Base-by-base conservation (phyloP, 768 basidiomycete genomes). In the Kwoniella dendrophila region DNA sequence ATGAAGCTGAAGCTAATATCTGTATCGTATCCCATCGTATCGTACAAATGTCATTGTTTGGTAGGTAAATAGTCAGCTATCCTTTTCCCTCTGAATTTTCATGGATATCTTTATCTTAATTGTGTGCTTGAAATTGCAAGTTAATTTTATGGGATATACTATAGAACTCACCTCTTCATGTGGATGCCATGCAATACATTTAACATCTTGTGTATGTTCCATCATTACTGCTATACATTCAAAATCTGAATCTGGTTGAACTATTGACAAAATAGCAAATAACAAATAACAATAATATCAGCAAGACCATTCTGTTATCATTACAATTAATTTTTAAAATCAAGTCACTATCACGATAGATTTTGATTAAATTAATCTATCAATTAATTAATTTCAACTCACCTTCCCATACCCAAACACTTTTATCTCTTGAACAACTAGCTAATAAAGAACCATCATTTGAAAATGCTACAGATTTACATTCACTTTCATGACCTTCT, bases 371-470 rank as follows among this genome's bases (percentile, higher is more conserved):
- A n/a, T n/a, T n/a, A n/a, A n/a, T n/a, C n/a, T n/a, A n/a, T n/a
- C n/a, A n/a, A n/a, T n/a, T n/a, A n/a, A n/a, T n/a, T n/a, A 20
- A 24, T 30, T 32, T n/a, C 12, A 14, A 71, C 81, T 71, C 74
- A 89, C 94, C 92, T 84, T 97, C 95, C 95, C 96, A 99, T 34
- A 99, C 85, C 96, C 96, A 98, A 0, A 98, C 93, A 4, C 92
- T 91, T 82, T 98, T 99, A 81, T 98, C 96, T 62, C 96, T 83
- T 68, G 90, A 90, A 75, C 94, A 97, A 64, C 89, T 93, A 8
- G 95, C 96, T n/a, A 99, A 82, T 26, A 96, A 79, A 2, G 84
- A 87, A 0, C 85, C 88, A n/a, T 86, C 85, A 34, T 81, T 81
- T 11, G 89, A 91, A 79, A 88, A 97, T 3, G 86, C 89, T 0